Conservation (phyloP, 495 filamentous ascomycete species). For the Venustampulla echinocandica region DNA sequence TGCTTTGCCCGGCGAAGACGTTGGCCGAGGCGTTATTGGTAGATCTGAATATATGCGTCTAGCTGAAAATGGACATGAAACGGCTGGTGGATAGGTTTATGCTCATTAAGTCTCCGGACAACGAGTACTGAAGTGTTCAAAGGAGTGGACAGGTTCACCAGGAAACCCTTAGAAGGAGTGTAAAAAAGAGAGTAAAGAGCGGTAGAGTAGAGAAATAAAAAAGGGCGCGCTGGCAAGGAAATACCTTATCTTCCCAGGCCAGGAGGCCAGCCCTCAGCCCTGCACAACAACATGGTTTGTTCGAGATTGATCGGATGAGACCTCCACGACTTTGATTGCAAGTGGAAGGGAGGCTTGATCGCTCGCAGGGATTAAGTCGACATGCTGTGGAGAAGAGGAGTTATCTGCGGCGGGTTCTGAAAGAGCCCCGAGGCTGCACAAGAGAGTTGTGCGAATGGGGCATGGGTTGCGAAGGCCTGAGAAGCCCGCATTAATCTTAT, state of each 20-base stretch:
- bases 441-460: constrained; percentile 1
- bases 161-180: constrained; percentile 13
- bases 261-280: too few relatives aligned
- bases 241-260: constrained; percentile 15
- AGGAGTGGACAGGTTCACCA: constrained; percentile 25
- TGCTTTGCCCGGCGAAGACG: neutral
- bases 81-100: constrained; percentile 9
- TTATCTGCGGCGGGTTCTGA: constrained; percentile 11
- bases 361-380: constrained; percentile 30
- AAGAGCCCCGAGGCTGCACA: constrained; percentile 2
- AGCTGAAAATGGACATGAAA: constrained; percentile 16
- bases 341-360: constrained; percentile 38
- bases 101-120: constrained; percentile 3
- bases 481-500: constrained; percentile 19
- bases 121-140: constrained; percentile 1
- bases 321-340: constrained; percentile 27
- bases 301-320: constrained; percentile 36
- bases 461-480: constrained; percentile 2
- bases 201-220: neutral
- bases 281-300: constrained; percentile 20
- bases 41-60: too few relatives aligned
- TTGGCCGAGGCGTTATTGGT: constrained; percentile 11
- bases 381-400: constrained; percentile 23
- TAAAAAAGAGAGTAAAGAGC: neutral
- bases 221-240: constrained; percentile 7